Evolutionary conservation across 768 basidiomycete species (phyloP).

Genomic region (Phlebiopsis flavidoalba): DNA sequence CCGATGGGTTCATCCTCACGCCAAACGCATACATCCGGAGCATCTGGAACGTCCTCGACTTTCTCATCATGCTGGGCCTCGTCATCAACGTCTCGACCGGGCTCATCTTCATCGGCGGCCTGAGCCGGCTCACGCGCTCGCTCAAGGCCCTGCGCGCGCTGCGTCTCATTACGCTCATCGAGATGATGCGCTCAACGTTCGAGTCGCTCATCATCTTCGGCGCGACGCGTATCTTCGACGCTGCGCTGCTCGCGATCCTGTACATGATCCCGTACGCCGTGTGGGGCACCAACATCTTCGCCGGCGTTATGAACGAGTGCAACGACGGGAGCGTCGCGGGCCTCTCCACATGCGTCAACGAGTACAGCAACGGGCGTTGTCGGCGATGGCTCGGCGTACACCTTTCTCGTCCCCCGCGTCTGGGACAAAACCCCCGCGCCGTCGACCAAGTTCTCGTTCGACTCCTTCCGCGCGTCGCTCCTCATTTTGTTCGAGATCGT

Average conservation of each 20-base stretch:
- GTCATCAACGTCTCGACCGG: slow-evolving; percentile 69
- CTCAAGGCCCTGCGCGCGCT: slow-evolving; percentile 87
- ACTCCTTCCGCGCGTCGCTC: slow-evolving; percentile 75
- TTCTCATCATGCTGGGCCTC: slow-evolving; percentile 75
- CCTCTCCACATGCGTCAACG: slow-evolving; percentile 63
- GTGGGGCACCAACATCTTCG: slow-evolving; percentile 93
- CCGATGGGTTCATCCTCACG: slow-evolving; percentile 88
- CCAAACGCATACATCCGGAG: slow-evolving; percentile 90
- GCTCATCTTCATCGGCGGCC: slow-evolving; percentile 69
- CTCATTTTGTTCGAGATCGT: slow-evolving; percentile 96
- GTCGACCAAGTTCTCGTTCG: slow-evolving; percentile 84
- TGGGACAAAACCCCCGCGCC: slow-evolving; percentile 82
- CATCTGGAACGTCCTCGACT: slow-evolving; percentile 90
- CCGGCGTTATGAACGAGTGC: slow-evolving; percentile 78
- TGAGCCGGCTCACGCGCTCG: slow-evolving; percentile 78
- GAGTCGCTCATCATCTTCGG: slow-evolving; percentile 85
- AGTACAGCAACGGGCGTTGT: slow-evolving; percentile 65
- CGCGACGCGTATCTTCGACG: slow-evolving; percentile 79
- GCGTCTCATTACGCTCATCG: slow-evolving; percentile 84
- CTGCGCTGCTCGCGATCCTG: slow-evolving; percentile 82
- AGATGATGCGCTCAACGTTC: slow-evolving; percentile 83
- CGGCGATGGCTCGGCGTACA: slow-evolving; percentile 44
- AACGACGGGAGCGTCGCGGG: slow-evolving; percentile 62
- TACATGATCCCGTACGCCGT: slow-evolving; percentile 92
- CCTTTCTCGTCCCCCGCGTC: slow-evolving; percentile 75